Evolutionary conservation across 2,329 filamentous ascomycete species (phyloP).

Genomic region (Aureobasidium mangrovei): DNA sequence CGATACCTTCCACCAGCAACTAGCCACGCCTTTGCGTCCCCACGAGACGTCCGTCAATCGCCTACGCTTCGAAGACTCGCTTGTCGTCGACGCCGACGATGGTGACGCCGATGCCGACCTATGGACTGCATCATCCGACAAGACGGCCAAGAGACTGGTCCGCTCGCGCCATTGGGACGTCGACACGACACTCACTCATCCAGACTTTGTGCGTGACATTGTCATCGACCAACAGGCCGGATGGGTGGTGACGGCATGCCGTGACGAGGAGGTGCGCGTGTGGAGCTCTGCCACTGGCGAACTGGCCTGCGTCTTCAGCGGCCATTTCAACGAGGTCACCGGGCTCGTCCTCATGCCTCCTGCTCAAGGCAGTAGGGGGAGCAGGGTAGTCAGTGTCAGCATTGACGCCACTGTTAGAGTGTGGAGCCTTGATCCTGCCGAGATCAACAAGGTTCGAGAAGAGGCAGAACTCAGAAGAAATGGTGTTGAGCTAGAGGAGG

Average conservation of each 20-base stretch:
- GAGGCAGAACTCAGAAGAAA: slow-evolving; percentile 43
- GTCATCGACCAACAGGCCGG: slow-evolving; percentile 55
- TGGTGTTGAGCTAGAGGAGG: slow-evolving; percentile 32
- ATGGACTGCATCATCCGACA: slow-evolving; percentile 91
- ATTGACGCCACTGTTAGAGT: slow-evolving; percentile 83
- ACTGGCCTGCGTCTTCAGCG: slow-evolving; percentile 39
- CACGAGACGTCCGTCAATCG: slow-evolving; percentile 90
- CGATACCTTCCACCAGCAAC: slow-evolving; percentile 46
- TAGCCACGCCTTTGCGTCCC: slow-evolving; percentile 53
- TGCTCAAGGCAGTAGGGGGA: slow-evolving; percentile 34
- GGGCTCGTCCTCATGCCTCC: slow-evolving; percentile 56
- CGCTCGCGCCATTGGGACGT: slow-evolving; percentile 58
- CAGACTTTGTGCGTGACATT: slow-evolving; percentile 83
- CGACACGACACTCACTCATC: slow-evolving; percentile 68
- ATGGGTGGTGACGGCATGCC: slow-evolving; percentile 71
- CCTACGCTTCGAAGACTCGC: slow-evolving; percentile 55
- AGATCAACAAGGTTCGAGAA: slow-evolving; percentile 48
- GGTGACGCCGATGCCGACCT: slow-evolving; percentile 54
- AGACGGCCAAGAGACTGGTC: slow-evolving; percentile 71
- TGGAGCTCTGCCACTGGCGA: slow-evolving; percentile 54
- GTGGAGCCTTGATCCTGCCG: slow-evolving; percentile 63
- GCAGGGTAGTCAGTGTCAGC: slow-evolving; percentile 62
- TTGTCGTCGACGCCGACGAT: slow-evolving; percentile 9
- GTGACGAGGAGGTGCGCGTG: slow-evolving; percentile 84
- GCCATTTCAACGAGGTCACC: slow-evolving; percentile 91